Conservation (phyloP, 2,329 filamentous ascomycete species). For the Allantophomopsis cytisporea region DNA sequence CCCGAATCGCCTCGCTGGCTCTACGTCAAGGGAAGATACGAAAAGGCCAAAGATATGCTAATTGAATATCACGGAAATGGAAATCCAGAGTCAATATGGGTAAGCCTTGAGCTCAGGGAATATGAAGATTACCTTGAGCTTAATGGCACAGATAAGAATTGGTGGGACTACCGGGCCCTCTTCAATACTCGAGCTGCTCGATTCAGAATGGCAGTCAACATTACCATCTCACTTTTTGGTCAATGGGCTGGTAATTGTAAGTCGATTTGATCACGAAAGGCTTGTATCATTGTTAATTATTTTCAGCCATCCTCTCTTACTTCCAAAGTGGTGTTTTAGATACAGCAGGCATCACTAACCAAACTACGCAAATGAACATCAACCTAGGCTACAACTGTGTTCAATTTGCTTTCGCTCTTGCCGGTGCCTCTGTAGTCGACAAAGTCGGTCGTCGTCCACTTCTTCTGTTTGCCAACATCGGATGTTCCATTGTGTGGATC, state of each 20-base stretch:
- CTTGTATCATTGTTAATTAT: too few relatives aligned
- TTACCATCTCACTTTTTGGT: constrained; percentile 36
- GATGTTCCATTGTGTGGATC: constrained; percentile 33
- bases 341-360: constrained; percentile 32
- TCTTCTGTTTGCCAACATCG: constrained; percentile 33
- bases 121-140: constrained; percentile 33
- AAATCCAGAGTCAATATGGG: constrained; percentile 29
- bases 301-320: constrained; percentile 28
- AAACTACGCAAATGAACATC: constrained; percentile 37
- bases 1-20: constrained; percentile 23
- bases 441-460: constrained; percentile 43
- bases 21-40: constrained; percentile 11
- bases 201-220: constrained; percentile 34
- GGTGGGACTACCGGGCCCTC: constrained; percentile 40
- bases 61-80: constrained; percentile 39
- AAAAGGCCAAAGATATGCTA: constrained; percentile 16
- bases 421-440: constrained; percentile 42
- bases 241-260: constrained; percentile 28
- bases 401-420: constrained; percentile 36
- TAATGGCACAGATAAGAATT: constrained; percentile 36
- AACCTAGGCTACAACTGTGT: constrained; percentile 39
- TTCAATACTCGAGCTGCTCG: constrained; percentile 33
- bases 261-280: neutral
- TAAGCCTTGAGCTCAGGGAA: constrained; percentile 32
- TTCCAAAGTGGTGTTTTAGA: constrained; percentile 37